Percentiles rank a stretch among this genome's conserved stretches.
These are phyloP conservation scores for Lasiosphaeria miniovina DNA, from an alignment of 495 filamentous ascomycete species.

Conservation along the genomic window DNA sequence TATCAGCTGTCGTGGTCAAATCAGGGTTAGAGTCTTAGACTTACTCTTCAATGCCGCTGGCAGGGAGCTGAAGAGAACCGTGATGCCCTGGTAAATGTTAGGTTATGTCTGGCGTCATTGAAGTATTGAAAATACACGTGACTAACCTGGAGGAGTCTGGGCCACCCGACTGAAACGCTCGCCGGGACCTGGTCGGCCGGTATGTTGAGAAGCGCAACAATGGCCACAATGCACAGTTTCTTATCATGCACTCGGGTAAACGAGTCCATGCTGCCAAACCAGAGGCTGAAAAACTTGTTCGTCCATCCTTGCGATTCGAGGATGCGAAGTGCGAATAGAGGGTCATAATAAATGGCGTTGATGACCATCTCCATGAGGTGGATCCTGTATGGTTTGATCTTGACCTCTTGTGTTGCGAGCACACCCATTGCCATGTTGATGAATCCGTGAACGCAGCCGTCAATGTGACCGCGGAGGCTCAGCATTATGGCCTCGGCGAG, in stretches of 20 bases:
- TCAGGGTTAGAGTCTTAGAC: conserved; percentile 20
- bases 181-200: conserved; percentile 72
- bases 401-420: conserved; percentile 65
- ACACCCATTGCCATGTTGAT: conserved; percentile 83
- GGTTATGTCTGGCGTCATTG: not conserved
- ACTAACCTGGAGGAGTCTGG: conserved; percentile 68
- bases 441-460: conserved; percentile 82
- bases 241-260: conserved; percentile 96
- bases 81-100: conserved; percentile 59
- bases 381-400: conserved; percentile 85
- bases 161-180: conserved; percentile 94
- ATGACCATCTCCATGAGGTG: conserved; percentile 99
- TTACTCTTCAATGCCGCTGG: conserved; percentile 80
- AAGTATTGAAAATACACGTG: not conserved
- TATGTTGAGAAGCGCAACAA: conserved; percentile 76
- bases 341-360: conserved; percentile 97
- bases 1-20: conserved; percentile 17
- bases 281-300: conserved; percentile 98
- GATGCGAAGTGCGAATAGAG: conserved; percentile 72
- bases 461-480: conserved; percentile 85
- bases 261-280: conserved; percentile 94
- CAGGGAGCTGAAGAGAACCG: conserved; percentile 84
- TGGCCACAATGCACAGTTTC: conserved; percentile 93
- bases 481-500: conserved; percentile 96
- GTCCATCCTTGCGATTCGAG: conserved; percentile 92